Evolutionary conservation across 2,329 filamentous ascomycete genomes (phyloP), one percentile per base, ranked within the genome.

Genomic region (Penicillium sp.): DNA sequence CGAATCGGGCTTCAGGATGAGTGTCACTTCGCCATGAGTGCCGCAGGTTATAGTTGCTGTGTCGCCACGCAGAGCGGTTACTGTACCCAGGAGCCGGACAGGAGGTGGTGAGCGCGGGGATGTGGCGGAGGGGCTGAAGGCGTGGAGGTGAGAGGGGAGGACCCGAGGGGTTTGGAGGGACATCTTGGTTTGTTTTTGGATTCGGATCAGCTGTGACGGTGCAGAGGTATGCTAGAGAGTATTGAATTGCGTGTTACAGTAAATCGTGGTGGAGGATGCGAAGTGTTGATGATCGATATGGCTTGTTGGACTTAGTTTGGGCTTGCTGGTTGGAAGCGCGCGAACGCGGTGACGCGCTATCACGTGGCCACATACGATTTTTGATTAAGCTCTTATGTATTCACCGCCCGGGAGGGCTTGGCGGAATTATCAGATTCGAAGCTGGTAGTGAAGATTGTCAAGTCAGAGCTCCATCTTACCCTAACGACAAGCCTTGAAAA

Each of bases 51-150:
- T 85, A 6, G 88, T 87, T 0, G 93, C 94, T 55, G 86, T 85
- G 56, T 95, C 91, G 68, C 93, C 93, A 56, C 89, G 89, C 26
- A 98, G 83, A 71, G 95, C 89, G 4, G 87, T 86, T 51, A 98
- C 93, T 71, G 90, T 93, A 71, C 95, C 95, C 5, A 96, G 84
- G 59, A 98, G 83, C 70, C 93, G 93, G 65, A 98, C 91, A 65
- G 91, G 91, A 67, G 87, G 81, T 73, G 85, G 79, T 54, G 80
- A 78, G 60, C 70, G 69, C 31, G 70, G 69, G 35, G 57, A 60
- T 29, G 71, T 61, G 61, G 69, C 71, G 51, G 76, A 85, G 68
- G 84, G 83, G 67, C 88, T 84, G 80, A 93, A 96, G 72, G 84
- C 84, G 74, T 92, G 87, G 61, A 98, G 90, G 79, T 94, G 91